phyloP scores from a whole-genome alignment of 2,329 filamentous ascomycete genomes.

The Pseudopithomyces maydicus region DNA sequence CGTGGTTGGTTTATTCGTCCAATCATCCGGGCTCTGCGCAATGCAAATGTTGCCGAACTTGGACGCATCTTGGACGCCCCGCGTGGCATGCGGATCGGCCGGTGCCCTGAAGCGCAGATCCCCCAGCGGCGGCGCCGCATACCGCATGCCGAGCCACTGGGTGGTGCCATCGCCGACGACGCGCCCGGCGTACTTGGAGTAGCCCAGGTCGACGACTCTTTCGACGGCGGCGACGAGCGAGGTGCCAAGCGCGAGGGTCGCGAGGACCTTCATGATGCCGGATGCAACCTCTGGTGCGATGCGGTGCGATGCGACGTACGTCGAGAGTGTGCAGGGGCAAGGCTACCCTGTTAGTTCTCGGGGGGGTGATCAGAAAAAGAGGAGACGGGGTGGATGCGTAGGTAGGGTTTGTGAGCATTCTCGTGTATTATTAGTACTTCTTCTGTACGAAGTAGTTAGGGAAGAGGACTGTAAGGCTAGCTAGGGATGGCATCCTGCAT shows the following conservation, averaged over 20 bases:
- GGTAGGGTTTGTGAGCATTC: too few relatives aligned
- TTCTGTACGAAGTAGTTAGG: not conserved
- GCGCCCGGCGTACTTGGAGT: slow-evolving; percentile 67
- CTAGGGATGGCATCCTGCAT: not conserved
- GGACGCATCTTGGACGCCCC: slow-evolving; percentile 57
- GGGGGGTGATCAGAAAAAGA: too few relatives aligned
- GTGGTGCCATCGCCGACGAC: slow-evolving; percentile 61
- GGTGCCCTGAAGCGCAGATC: slow-evolving; percentile 69
- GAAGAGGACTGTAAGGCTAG: not conserved
- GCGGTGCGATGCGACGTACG: not conserved
- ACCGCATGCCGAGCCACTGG: slow-evolving; percentile 76
- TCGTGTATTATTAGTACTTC: not conserved
- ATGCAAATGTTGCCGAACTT: slow-evolving; percentile 48
- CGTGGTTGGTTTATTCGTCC: slow-evolving; percentile 16
- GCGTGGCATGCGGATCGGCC: slow-evolving; percentile 57
- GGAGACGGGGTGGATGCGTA: too few relatives aligned
- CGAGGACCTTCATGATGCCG: not conserved
- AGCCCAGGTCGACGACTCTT: slow-evolving; percentile 63
- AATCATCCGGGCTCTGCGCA: slow-evolving; percentile 25
- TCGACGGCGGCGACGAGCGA: slow-evolving; percentile 30
- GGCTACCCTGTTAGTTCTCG: not conserved
- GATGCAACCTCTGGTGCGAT: not conserved
- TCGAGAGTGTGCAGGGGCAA: not conserved
- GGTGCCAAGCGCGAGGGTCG: not conserved
- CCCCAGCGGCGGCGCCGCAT: slow-evolving; percentile 70